Conservation (phyloP, 768 basidiomycete genomes). For the Lactarius hatsudake region DNA sequence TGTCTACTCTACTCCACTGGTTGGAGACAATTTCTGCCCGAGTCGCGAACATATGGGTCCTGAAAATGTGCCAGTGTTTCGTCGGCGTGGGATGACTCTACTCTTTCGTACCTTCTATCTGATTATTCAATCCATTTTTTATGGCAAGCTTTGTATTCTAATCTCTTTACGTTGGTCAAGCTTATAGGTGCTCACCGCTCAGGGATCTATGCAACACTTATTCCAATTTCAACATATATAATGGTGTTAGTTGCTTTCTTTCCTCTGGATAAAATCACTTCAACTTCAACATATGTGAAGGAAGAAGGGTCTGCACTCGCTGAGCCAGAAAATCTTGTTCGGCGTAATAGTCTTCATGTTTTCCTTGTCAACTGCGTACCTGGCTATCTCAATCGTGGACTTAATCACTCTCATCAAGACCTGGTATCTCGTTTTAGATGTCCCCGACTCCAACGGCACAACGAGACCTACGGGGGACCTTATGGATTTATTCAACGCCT, state of each 20-base stretch:
- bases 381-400: slow-evolving; percentile 1
- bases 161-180: background rate
- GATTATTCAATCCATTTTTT: background rate
- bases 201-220: background rate
- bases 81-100: background rate
- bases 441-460: background rate
- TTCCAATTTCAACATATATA: too few species aligned
- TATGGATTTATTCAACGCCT: slow-evolving; percentile 5
- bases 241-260: too few species aligned
- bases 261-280: too few species aligned
- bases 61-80: background rate
- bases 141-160: background rate
- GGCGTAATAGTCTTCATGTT: slow-evolving; percentile 6
- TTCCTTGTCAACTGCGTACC: slow-evolving; percentile 4
- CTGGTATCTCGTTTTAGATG: background rate
- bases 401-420: background rate
- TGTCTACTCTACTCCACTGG: background rate
- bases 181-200: background rate
- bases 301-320: background rate
- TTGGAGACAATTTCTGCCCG: background rate
- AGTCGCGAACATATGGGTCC: background rate
- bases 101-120: background rate
- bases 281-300: background rate
- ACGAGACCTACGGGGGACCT: background rate
- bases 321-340: slow-evolving; percentile 2